Evolutionary conservation across 768 basidiomycete genomes (phyloP).

Genomic region (Bullera alba): DNA sequence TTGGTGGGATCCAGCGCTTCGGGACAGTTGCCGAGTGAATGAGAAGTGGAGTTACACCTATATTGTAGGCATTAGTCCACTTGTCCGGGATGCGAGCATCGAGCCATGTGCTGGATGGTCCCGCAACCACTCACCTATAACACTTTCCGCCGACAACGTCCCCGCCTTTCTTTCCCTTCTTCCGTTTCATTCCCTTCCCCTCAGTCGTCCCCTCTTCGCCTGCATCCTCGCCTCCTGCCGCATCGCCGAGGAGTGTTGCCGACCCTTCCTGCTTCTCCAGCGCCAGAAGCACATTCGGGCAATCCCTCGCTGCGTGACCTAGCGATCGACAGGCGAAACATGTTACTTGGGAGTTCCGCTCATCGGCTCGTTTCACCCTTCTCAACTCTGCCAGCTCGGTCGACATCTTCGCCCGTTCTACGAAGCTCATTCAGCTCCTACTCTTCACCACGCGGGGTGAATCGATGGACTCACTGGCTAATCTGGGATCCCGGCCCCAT

Average conservation of each 20-base stretch:
- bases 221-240: conserved; percentile 6
- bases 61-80: background rate
- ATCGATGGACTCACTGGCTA: conserved; percentile 27
- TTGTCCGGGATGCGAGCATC: background rate
- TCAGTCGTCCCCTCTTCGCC: conserved; percentile 15
- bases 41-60: conserved; percentile 75
- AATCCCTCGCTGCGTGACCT: conserved; percentile 78
- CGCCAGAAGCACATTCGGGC: conserved; percentile 53
- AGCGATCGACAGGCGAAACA: conserved; percentile 81
- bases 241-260: conserved; percentile 9
- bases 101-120: background rate
- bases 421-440: background rate
- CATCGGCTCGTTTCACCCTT: conserved; percentile 58
- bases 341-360: conserved; percentile 56
- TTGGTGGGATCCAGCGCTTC: conserved; percentile 58
- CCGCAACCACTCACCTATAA: conserved; percentile 55
- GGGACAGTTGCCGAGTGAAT: conserved; percentile 71
- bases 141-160: conserved; percentile 53
- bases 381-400: conserved; percentile 54
- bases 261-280: conserved; percentile 10
- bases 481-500: conserved; percentile 31
- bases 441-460: background rate
- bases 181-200: conserved; percentile 27
- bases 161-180: conserved; percentile 31
- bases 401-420: conserved; percentile 19